These are phyloP conservation scores for Bryopsis sp. DNA, from an alignment of 139 green algal genomes.

Conservation along the genomic window DNA sequence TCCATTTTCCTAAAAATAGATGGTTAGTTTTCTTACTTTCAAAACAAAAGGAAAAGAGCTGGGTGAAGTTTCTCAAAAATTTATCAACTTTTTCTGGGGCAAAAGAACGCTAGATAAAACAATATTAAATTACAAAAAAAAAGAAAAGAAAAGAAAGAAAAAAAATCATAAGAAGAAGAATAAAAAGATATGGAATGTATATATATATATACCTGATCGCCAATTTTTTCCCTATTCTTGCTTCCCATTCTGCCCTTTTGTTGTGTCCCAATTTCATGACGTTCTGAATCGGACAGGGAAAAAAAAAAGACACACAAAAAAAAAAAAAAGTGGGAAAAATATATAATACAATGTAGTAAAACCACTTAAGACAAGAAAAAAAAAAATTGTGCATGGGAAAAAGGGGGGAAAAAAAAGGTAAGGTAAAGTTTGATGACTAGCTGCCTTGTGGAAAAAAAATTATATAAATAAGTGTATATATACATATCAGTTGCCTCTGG, in stretches of 20 bases:
- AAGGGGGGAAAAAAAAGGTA: background rate
- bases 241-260: slow-evolving; percentile 29
- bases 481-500: too few relatives aligned
- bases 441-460: too few relatives aligned
- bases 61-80: too few relatives aligned
- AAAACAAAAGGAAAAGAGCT: too few relatives aligned
- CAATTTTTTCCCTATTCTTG: background rate
- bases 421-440: too few relatives aligned
- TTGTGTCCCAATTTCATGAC: slow-evolving; percentile 87
- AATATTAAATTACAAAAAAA: background rate
- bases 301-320: too few relatives aligned
- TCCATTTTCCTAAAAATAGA: too few relatives aligned
- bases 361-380: background rate
- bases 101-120: background rate
- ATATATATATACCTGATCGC: background rate
- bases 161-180: background rate
- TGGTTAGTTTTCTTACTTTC: too few relatives aligned
- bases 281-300: slow-evolving; percentile 44
- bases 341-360: too few relatives aligned
- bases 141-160: background rate
- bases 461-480: too few relatives aligned
- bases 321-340: too few relatives aligned
- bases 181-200: background rate
- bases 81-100: background rate
- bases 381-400: background rate